Evolutionary conservation across 2,329 filamentous ascomycete species (phyloP).

Genomic region (Curvularia eragrostidis): DNA sequence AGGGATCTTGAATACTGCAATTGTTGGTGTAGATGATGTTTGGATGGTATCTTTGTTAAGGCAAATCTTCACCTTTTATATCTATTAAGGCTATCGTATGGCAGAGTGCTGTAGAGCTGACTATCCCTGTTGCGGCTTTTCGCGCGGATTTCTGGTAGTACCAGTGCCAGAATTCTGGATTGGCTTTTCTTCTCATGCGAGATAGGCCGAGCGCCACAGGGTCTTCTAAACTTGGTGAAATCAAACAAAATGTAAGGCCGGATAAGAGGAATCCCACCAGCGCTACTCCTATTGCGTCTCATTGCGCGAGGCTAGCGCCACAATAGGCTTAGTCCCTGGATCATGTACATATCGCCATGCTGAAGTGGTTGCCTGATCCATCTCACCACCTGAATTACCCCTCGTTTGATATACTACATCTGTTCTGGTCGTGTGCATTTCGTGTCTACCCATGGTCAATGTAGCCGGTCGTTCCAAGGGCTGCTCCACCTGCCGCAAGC

Average conservation of each 20-base stretch:
- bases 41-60: too few relatives aligned
- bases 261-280: not conserved
- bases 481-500: constrained; percentile 39
- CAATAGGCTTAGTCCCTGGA: constrained; percentile 29
- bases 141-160: not conserved
- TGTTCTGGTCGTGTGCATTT: not conserved
- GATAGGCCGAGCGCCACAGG: not conserved
- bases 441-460: constrained; percentile 40
- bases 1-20: not conserved
- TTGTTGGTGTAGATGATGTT: not conserved
- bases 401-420: constrained; percentile 9
- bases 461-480: constrained; percentile 42
- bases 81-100: not conserved
- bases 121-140: constrained; percentile 14
- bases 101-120: not conserved
- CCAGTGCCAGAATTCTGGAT: not conserved
- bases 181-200: not conserved
- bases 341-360: not conserved
- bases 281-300: constrained; percentile 4
- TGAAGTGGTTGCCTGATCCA: not conserved
- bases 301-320: constrained; percentile 32
- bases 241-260: not conserved
- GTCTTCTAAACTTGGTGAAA: not conserved
- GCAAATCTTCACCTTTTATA: not conserved
- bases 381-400: not conserved